phyloP scores from a whole-genome alignment of 2,329 filamentous ascomycete genomes.

The Trichoderma aggressivum region DNA sequence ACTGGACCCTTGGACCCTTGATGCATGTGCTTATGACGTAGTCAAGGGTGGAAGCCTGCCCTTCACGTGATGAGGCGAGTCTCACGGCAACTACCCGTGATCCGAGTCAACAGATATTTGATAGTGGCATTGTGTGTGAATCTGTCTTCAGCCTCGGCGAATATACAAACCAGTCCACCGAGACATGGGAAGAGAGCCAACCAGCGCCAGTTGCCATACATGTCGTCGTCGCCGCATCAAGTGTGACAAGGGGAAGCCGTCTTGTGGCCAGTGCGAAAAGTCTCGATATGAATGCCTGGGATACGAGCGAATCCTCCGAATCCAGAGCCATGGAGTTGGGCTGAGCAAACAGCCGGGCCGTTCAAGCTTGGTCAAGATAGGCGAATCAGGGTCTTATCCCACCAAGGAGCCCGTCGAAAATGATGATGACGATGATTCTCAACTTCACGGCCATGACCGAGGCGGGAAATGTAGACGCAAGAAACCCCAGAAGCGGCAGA shows the following conservation, averaged over 20 bases:
- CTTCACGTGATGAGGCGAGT: not conserved
- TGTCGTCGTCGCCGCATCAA: not conserved
- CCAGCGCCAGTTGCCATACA: not conserved
- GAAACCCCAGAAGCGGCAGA: not conserved
- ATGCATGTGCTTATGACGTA: not conserved
- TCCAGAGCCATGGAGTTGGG: not conserved
- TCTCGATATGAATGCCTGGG: not conserved
- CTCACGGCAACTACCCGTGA: not conserved
- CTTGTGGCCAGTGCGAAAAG: not conserved
- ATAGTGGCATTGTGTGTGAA: not conserved
- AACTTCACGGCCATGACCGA: not conserved
- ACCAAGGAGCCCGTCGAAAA: not conserved
- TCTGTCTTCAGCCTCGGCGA: not conserved
- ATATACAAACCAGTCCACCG: not conserved
- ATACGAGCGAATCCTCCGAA: not conserved
- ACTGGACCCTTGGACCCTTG: not conserved
- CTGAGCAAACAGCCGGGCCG: not conserved
- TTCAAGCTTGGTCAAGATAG: not conserved
- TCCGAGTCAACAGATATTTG: not conserved
- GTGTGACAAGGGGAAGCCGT: not conserved
- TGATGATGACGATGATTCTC: not conserved
- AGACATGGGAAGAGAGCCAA: slow-evolving; percentile 1
- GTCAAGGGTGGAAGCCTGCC: not conserved
- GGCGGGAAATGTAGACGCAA: not conserved
- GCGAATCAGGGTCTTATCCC: not conserved